Base-by-base conservation (phyloP, 768 basidiomycete species). In the Psilocybe azurescens region DNA sequence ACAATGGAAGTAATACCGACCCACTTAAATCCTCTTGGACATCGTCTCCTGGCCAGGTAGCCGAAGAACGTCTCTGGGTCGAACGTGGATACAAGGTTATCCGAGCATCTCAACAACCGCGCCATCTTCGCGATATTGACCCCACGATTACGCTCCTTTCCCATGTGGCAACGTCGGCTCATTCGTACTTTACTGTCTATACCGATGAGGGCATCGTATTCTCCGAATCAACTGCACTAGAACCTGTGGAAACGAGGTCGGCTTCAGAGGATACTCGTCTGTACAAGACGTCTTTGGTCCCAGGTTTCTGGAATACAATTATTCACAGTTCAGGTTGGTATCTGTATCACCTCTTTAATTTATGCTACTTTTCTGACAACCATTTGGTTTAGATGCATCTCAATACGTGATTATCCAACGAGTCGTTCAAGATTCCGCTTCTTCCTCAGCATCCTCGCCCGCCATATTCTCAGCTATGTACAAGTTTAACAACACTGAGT, bases 321-420 rank as follows among this genome's bases (percentile, higher is more conserved):
- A 82, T 82, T 56, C 75, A 79, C 63, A 82, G 83, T 56, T 64
- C 79, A 65, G 86, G 90, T 90, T 66, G 58, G 81, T 66, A 18
- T 16, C 20, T 32, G 44, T 69, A 9, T 52, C 4, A 24, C n/a
- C 57, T 51, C 8, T 20, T 46, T n/a, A 38, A 20, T 47, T 16
- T 46, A 29, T 63, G 59, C 67, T 63, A 61, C 61, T 44, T 51
- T 47, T 60, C 14, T 52, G 16, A 33, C n/a, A 6, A 47, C n/a
- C 7, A 49, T 24, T 14, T 48, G 47, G 49, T 16, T 56, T 60
- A 91, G 90, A 92, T 73, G 87, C 89, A 20, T 85, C 88, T 3
- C 73, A 81, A 58, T 91, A 83, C 72, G 85, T 82, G 2, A 89
- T 92, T 68, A 74, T 85, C 47, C 90, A 92, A 69, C 84, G 88